These are phyloP conservation scores for Tricholoma saponaceum DNA, from an alignment of 768 basidiomycete species.

Conservation along the genomic window DNA sequence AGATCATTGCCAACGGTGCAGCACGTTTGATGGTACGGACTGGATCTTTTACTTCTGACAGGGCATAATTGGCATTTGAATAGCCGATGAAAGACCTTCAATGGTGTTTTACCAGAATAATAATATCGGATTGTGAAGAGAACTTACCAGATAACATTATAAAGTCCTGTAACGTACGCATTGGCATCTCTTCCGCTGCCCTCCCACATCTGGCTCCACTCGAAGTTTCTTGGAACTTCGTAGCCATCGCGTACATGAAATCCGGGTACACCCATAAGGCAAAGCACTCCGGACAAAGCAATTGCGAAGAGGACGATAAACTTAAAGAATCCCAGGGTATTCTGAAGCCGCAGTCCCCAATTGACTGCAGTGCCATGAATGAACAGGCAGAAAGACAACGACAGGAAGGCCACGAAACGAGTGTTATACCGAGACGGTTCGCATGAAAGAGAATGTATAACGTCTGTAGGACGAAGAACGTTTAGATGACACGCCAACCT, in stretches of 20 bases:
- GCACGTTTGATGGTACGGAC: too few species aligned
- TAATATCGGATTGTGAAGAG: too few species aligned
- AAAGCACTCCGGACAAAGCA: slow-evolving; percentile 49
- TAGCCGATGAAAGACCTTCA: too few species aligned
- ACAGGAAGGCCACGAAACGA: slow-evolving; percentile 50
- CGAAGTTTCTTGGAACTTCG: slow-evolving; percentile 47
- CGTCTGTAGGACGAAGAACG: slow-evolving; percentile 41
- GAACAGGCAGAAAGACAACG: slow-evolving; percentile 51
- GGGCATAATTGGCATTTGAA: too few species aligned
- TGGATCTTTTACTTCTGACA: too few species aligned
- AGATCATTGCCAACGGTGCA: too few species aligned
- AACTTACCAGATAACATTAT: too few species aligned
- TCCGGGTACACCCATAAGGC: slow-evolving; percentile 43
- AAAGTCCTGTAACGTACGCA: too few species aligned
- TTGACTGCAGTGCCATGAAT: slow-evolving; percentile 52
- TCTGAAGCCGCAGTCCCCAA: slow-evolving; percentile 36
- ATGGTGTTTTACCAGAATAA: background rate
- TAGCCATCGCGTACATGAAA: slow-evolving; percentile 47
- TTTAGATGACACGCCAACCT: background rate
- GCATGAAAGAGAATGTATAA: slow-evolving; percentile 48
- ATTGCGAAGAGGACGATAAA: slow-evolving; percentile 34
- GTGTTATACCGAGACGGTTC: slow-evolving; percentile 43
- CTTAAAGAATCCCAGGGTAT: slow-evolving; percentile 59
- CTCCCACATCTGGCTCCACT: too few species aligned
- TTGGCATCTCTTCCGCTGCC: too few species aligned